phyloP scores from a whole-genome alignment of 176 grass and related monocot species.

The Avena eriantha region DNA sequence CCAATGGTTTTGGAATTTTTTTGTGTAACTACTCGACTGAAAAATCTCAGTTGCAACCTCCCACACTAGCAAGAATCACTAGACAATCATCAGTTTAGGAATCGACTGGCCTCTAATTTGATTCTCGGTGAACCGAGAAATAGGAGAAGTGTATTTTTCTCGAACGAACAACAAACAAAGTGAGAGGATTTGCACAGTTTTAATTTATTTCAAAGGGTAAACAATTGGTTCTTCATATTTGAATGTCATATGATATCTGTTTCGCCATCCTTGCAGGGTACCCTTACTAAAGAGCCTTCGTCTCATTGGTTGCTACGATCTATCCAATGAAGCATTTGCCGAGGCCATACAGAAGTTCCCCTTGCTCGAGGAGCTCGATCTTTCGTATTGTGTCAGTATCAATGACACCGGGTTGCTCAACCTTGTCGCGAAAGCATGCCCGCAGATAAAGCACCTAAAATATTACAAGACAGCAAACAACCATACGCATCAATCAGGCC shows the following conservation, averaged over 20 bases:
- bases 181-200: neutral
- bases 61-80: too few species aligned
- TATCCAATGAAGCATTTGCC: neutral
- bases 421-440: neutral
- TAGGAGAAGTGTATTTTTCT: too few species aligned
- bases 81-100: too few species aligned
- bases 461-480: neutral
- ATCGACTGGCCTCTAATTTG: too few species aligned
- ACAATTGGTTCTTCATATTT: neutral
- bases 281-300: constrained; percentile 18
- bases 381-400: neutral
- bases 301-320: neutral
- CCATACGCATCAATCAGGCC: neutral
- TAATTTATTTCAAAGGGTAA: neutral
- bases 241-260: neutral
- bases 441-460: neutral
- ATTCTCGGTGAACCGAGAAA: too few species aligned
- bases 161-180: neutral
- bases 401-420: neutral
- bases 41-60: too few species aligned
- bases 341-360: neutral
- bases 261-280: neutral
- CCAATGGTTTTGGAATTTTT: too few species aligned
- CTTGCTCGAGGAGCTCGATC: constrained; percentile 31
- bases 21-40: too few species aligned